Evolutionary conservation across 306 rosid genomes (phyloP), one percentile per base, ranked within the genome.

Genomic region (Cucurbita moschata): DNA sequence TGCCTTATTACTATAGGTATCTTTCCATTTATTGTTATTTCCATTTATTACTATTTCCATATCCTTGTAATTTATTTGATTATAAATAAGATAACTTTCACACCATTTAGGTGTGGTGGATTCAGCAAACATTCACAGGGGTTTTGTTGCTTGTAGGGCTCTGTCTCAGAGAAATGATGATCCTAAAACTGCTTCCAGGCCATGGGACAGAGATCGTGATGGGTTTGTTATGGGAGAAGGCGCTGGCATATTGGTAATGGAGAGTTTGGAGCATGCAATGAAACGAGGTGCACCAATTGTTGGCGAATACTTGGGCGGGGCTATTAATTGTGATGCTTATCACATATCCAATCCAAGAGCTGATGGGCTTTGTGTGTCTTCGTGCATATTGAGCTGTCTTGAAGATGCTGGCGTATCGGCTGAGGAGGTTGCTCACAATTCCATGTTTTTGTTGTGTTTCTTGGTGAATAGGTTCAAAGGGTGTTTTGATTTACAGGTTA

Each of bases 181-280:
- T 69, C 99, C 99, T 9, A 81, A 84, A 87, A 91, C 99, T 77
- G 99, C 99, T 81, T 95, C 99, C 0, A 88, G 99, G 85, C 99
- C 99, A n/a, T 95, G 99, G 99, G 99, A 95, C 77, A 86, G 63
- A 78, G 99, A 79, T 9, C 86, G 99, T 52, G 97, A 95, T 81
- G 99, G 99, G 58, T 95, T 95, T 89, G 99, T 95, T 53, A 91
- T 95, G 97, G 97, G 99, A 18, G 99, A 95, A 86, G 97, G 99
- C 66, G 84, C 97, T 82, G 99, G 99, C 75, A 87, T 95, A 76
- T 71, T 95, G 96, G 97, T 95, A 46, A 68, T 95, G 92, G 99
- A 95, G 89, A 95, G 97, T 84, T 80, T 95, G 78, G 99, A 95
- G 77, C 97, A 95, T 76, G 97, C 99, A 43, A 86, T 87, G 91